Conservation (phyloP, 208 protist species). For the Trypanosoma scelopori region DNA sequence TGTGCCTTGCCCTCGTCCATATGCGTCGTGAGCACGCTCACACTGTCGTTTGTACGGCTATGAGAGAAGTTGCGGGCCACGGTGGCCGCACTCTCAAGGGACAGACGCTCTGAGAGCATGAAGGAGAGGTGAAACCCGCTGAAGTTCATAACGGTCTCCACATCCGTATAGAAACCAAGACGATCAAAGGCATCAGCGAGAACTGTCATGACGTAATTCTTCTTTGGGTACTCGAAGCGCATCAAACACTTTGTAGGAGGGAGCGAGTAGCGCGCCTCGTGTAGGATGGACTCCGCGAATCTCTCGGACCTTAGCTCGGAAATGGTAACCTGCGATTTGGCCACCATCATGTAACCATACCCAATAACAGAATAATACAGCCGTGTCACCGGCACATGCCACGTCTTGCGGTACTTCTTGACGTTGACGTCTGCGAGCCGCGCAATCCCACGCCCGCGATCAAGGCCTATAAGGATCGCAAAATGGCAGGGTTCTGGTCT, state of each 20-base stretch:
- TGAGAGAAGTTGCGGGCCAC: slow-evolving; percentile 83
- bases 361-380: slow-evolving; percentile 89
- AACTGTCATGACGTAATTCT: slow-evolving; percentile 82
- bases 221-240: slow-evolving; percentile 85
- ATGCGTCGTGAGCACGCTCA: slow-evolving; percentile 58
- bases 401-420: slow-evolving; percentile 89
- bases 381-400: slow-evolving; percentile 70
- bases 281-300: slow-evolving; percentile 55
- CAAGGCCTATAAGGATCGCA: slow-evolving; percentile 85
- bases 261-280: slow-evolving; percentile 62
- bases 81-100: slow-evolving; percentile 61
- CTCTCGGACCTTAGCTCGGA: slow-evolving; percentile 51
- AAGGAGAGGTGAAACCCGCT: slow-evolving; percentile 88
- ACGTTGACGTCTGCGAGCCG: slow-evolving; percentile 88
- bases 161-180: slow-evolving; percentile 71
- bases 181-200: slow-evolving; percentile 82
- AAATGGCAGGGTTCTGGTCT: slow-evolving; percentile 74
- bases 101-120: slow-evolving; percentile 81
- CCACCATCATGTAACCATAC: slow-evolving; percentile 86
- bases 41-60: slow-evolving; percentile 64
- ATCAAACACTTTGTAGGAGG: slow-evolving; percentile 46
- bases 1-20: slow-evolving; percentile 53
- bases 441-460: slow-evolving; percentile 67
- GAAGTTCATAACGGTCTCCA: slow-evolving; percentile 84
- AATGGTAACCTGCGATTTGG: slow-evolving; percentile 73